Evolutionary conservation across 495 filamentous ascomycete genomes (phyloP), one percentile per base, ranked within the genome.

Genomic region (Aspergillus bridgeri): DNA sequence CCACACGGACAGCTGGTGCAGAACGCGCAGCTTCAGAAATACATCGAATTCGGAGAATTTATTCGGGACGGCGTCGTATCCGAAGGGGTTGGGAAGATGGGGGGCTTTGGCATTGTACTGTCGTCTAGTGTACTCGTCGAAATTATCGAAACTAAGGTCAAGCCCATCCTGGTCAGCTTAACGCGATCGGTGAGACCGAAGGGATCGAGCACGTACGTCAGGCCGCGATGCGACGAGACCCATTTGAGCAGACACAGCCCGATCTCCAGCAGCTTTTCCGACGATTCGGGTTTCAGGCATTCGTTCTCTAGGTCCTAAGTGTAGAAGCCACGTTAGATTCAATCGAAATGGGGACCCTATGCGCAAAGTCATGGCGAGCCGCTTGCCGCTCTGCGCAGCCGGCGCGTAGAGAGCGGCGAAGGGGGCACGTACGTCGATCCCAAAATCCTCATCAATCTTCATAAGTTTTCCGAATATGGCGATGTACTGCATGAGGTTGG

Each of bases 401-500:
- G 33, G 33, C 33, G 13, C 11, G 33, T 15, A 38, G 33, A 13
- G 33, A 38, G 11, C 6, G 11, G 33, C 33, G 33, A 38, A 38
- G 33, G 33, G n/a, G 42, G 29, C 51, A 71, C 80, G 54, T 83
- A 96, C 92, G 74, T 96, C 91, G 58, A 96, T 88, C 60, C 88
- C 88, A 51, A 96, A 76, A 67, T 88, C 84, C 62, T 94, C 87
- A 66, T 93, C 89, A 57, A 96, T 88, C 74, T 93, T 95, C 72
- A 95, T 86, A 45, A 87, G 84, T 61, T 87, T 85, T 24, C 92
- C 92, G 73, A 98, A 98, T 53, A 91, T 82, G 63, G 85, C 85
- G 53, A 97, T 88, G 76, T 90, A 98, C 73, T 98, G 94, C 77
- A 88, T 91, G 5, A 98, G 80, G 67, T 91, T 92, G 48, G 94